Evolutionary conservation across 257 asterid genomes (phyloP).

Genomic region (Pogostemon cablin): DNA sequence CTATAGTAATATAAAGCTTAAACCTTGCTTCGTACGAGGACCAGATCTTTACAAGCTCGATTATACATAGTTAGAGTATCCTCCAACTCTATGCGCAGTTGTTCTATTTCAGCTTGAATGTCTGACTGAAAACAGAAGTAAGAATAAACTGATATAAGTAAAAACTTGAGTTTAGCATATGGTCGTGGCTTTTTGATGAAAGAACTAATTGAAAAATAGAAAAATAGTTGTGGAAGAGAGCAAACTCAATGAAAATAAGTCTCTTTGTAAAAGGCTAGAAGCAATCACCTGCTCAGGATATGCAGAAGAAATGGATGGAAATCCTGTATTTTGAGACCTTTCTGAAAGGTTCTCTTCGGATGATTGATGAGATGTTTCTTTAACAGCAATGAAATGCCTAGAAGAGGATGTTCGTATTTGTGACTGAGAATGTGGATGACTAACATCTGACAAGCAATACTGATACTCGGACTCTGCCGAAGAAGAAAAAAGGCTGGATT

Average conservation of each 20-base stretch:
- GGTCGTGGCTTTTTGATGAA: constrained; percentile 22
- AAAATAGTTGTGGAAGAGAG: constrained; percentile 26
- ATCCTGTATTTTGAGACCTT: constrained; percentile 31
- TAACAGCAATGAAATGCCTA: constrained; percentile 26
- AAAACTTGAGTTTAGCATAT: constrained; percentile 12
- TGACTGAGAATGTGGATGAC: constrained; percentile 39
- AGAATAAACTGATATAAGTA: constrained; percentile 20
- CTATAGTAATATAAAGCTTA: constrained; percentile 30
- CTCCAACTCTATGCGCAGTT: constrained; percentile 61
- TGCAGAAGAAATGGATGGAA: constrained; percentile 38
- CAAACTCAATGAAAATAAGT: constrained; percentile 22
- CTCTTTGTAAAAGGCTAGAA: constrained; percentile 26
- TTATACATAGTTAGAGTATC: constrained; percentile 63
- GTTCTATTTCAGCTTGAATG: constrained; percentile 59
- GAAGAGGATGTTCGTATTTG: constrained; percentile 34
- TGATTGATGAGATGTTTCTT: constrained; percentile 34
- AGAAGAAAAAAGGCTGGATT: constrained; percentile 43
- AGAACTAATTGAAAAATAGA: not conserved
- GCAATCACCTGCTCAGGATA: constrained; percentile 54
- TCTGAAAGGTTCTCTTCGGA: constrained; percentile 39
- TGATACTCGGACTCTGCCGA: constrained; percentile 42
- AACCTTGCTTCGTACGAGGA: constrained; percentile 70
- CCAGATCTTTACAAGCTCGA: constrained; percentile 71
- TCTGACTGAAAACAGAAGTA: constrained; percentile 48
- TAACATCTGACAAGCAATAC: constrained; percentile 37